Evolutionary conservation across 2,329 filamentous ascomycete genomes (phyloP), one percentile per base, ranked within the genome.

Genomic region (Nothopassalora personata): DNA sequence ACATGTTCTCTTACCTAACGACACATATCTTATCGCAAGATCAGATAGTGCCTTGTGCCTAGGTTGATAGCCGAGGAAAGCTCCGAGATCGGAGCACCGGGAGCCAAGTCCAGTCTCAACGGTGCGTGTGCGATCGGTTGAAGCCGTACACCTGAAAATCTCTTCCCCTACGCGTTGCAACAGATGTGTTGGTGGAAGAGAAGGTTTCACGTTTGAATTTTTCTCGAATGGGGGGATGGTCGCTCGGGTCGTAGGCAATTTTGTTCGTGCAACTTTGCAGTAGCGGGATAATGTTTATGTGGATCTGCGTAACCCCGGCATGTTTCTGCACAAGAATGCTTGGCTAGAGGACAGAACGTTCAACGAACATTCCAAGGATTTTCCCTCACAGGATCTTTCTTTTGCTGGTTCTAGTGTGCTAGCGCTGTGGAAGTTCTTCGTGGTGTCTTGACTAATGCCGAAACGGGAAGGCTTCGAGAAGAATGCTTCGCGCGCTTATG

Each of bases 401-500:
- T 36, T 10, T 36, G 23, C 23, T 23, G 23, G 23, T 23, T 9
- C 13, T 27, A 49, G 28, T n/a, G 11, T 28, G 46, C 19, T 27
- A 5, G 10, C 46, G 46, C 46, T 49, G 1, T 49, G 19, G 19
- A 28, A 28, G 19, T 28, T 49, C 19, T 18, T 43, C 39, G 39
- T 43, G 46, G 19, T 49, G 28, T 31, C 9, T 50, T 50, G 48
- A 31, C 8, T 52, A 28, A 43, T 31, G 39, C 52, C 52, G 52
- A 34, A 54, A 28, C 5, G 11, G 52, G 36, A 45, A 54, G 28
- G 34, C 18, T 54, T 54, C 52, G 34, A 54, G 52, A 54, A 54
- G 5, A 28, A 10, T 46, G 46, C 52, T 54, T 19, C 19, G 36
- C 31, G 19, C 34, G 46, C 46, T 46, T 43, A 23, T 3, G 23